Conservation (phyloP, 1,284 basidiomycete genomes). For the Malassezia nana region DNA sequence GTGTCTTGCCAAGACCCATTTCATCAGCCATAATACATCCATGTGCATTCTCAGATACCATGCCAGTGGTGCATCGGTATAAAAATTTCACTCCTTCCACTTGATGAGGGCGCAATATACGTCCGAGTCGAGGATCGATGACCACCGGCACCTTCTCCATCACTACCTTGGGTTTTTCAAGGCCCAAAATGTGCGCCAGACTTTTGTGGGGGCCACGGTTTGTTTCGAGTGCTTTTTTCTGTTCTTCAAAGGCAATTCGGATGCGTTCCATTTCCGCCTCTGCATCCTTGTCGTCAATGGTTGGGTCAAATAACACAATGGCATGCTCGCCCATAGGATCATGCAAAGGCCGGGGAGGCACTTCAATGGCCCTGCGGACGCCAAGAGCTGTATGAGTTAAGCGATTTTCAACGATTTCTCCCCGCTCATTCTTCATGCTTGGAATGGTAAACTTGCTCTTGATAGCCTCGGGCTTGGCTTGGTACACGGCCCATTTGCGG, state of each 20-base stretch:
- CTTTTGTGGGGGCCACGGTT: constrained; percentile 71
- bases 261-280: constrained; percentile 28
- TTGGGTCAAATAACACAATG: constrained; percentile 93
- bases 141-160: constrained; percentile 83
- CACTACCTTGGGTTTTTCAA: constrained; percentile 36
- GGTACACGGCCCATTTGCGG: constrained; percentile 36
- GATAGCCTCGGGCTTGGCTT: constrained; percentile 34
- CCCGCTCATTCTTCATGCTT: constrained; percentile 66
- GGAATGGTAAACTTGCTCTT: constrained; percentile 67
- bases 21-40: constrained; percentile 99
- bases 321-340: constrained; percentile 97
- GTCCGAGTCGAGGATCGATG: constrained; percentile 78
- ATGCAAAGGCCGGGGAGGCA: constrained; percentile 81
- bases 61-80: constrained; percentile 87
- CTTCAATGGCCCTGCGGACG: constrained; percentile 67
- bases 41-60: constrained; percentile 81
- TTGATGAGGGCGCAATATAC: constrained; percentile 50
- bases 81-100: constrained; percentile 84
- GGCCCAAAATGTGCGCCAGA: constrained; percentile 69
- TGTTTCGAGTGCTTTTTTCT: constrained; percentile 10
- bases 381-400: constrained; percentile 71
- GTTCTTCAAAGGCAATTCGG: constrained; percentile 15
- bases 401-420: constrained; percentile 60
- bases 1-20: constrained; percentile 80
- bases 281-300: constrained; percentile 60